Evolutionary conservation across 2,329 filamentous ascomycete genomes (phyloP), one percentile per base, ranked within the genome.

Genomic region (Tolypocladium nubicola): DNA sequence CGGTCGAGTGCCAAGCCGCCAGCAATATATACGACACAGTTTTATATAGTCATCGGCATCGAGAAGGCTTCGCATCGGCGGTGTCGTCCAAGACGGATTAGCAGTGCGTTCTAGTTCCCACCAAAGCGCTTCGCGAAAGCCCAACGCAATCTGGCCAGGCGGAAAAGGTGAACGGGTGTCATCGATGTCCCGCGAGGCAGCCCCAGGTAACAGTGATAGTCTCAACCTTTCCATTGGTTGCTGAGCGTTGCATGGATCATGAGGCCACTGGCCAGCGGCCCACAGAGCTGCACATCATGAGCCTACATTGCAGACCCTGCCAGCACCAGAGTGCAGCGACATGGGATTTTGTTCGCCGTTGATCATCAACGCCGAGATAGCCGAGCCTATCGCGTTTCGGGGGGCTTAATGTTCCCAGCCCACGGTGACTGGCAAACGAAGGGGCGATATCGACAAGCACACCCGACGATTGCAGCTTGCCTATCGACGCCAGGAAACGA

Each of bases 211-310:
- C 2, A 33, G 16, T 21, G 13, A 52, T 33, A 26, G 23, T 54
- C 23, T 30, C 41, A 45, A 54, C 39, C n/a, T 23, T 50, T 37
- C 55, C 54, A 64, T 63, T 65, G 64, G 60, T 43, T 57, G 47
- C 35, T 23, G 54, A 57, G 45, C 23, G 54, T 64, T 58, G 53
- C 60, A 61, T 63, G 59, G 61, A 64, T 67, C 52, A 57, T 57
- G 58, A 65, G 58, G 59, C 50, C 63, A 30, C 19, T 4, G 37
- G 14, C 38, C 39, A 43, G 41, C 58, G 56, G 56, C 53, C 57
- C 19, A 52, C 30, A 30, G 33, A 11, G 47, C 19, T 49, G 52
- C 59, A 61, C 57, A 59, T 62, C 56, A 56, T 50, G 43, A 56
- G 58, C 33, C 58, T 50, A 38, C 23, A 26, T 26, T 26, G 49